Percentiles rank a stretch among this genome's conserved stretches.
Conservation (phyloP, 2,329 filamentous ascomycete species). For the Colletotrichum sp. region DNA sequence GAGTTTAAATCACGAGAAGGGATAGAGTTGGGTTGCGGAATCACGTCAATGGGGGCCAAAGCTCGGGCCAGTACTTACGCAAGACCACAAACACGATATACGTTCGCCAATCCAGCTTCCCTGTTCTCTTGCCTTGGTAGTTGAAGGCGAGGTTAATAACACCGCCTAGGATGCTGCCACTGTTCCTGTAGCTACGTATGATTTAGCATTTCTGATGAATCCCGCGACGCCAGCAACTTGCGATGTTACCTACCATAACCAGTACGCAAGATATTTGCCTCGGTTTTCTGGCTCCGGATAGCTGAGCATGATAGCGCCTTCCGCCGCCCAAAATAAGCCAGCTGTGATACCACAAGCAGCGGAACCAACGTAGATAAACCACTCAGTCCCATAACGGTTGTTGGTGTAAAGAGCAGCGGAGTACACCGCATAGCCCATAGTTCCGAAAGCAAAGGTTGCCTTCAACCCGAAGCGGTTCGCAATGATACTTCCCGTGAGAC, state of each 20-base stretch:
- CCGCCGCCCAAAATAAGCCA: conserved; percentile 29
- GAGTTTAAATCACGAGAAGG: neutral
- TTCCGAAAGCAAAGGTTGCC: conserved; percentile 36
- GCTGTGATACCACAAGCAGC: conserved; percentile 26
- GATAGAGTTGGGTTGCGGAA: neutral
- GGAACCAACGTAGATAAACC: conserved; percentile 27
- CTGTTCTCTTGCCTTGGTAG: conserved; percentile 22
- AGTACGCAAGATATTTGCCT: conserved; percentile 20
- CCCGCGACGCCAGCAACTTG: neutral
- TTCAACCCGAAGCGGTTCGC: conserved; percentile 36
- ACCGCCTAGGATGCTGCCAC: conserved; percentile 42
- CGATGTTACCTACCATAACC: conserved; percentile 5
- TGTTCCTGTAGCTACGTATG: conserved; percentile 18
- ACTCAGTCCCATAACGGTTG: conserved; percentile 30
- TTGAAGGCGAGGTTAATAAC: conserved; percentile 52
- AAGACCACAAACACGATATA: conserved; percentile 32
- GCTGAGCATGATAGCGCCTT: conserved; percentile 30
- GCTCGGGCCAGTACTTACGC: neutral
- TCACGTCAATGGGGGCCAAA: neutral
- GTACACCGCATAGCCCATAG: conserved; percentile 38
- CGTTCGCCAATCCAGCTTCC: conserved; percentile 28
- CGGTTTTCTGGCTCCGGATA: conserved; percentile 21
- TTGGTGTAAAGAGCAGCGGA: conserved; percentile 41
- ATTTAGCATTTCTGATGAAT: neutral
- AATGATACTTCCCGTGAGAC: conserved; percentile 35